Conservation (phyloP, 2,329 filamentous ascomycete species). For the Alternaria gaisen region DNA sequence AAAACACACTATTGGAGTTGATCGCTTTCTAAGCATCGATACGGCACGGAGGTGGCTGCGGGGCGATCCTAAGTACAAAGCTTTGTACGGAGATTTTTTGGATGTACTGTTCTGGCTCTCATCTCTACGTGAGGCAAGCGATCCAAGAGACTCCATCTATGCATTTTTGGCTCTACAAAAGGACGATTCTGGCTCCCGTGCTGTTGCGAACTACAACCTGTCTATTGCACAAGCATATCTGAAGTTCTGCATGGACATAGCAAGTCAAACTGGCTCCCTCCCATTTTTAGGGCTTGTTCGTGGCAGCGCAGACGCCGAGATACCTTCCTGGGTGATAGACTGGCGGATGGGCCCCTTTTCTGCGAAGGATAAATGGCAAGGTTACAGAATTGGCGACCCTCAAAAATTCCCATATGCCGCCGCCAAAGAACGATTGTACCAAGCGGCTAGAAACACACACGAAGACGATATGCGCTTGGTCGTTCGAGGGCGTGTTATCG, state of each 20-base stretch:
- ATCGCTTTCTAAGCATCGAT: not conserved
- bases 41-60: not conserved
- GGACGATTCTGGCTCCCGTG: not conserved
- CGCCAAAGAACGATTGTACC: not conserved
- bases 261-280: not conserved
- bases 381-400: slow-evolving; percentile 1
- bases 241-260: not conserved
- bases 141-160: not conserved
- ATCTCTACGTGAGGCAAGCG: not conserved
- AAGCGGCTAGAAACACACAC: not conserved
- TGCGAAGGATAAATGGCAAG: not conserved
- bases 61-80: not conserved
- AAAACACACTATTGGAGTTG: not conserved
- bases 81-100: not conserved
- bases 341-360: not conserved
- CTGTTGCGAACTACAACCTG: not conserved
- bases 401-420: slow-evolving; percentile 1
- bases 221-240: not conserved
- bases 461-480: not conserved
- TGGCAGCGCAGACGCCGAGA: not conserved
- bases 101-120: slow-evolving; percentile 3
- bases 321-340: slow-evolving; percentile 4
- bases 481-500: not conserved
- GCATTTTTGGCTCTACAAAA: not conserved
- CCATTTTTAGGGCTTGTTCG: slow-evolving; percentile 5